Conservation (phyloP, 1,139 yeast species). For the Candida tetrigidarum region DNA sequence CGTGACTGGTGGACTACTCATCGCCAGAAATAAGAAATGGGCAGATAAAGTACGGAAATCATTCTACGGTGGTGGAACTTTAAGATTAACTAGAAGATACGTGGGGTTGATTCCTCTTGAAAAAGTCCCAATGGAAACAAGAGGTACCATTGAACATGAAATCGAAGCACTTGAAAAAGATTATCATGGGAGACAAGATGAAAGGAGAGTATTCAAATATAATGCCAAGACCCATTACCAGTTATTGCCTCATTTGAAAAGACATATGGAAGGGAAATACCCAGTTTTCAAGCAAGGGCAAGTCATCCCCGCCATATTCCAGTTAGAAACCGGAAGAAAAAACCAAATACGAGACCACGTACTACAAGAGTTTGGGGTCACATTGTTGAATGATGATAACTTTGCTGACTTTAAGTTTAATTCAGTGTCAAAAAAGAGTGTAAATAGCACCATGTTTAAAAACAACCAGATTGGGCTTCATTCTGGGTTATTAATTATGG, state of each 20-base stretch:
- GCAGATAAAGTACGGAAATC: slow-evolving; percentile 19
- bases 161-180: slow-evolving; percentile 19
- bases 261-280: slow-evolving; percentile 10
- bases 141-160: slow-evolving; percentile 22
- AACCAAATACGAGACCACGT: slow-evolving; percentile 33
- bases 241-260: slow-evolving; percentile 17
- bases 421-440: slow-evolving; percentile 7
- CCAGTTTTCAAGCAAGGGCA: slow-evolving; percentile 14
- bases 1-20: slow-evolving; percentile 30
- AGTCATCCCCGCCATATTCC: slow-evolving; percentile 23
- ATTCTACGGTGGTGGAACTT: slow-evolving; percentile 11
- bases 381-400: slow-evolving; percentile 30
- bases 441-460: slow-evolving; percentile 22
- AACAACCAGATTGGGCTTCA: slow-evolving; percentile 31
- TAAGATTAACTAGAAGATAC: slow-evolving; percentile 22
- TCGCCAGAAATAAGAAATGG: slow-evolving; percentile 24
- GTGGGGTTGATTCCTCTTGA: slow-evolving; percentile 23
- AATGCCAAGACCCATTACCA: slow-evolving; percentile 22
- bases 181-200: slow-evolving; percentile 11
- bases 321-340: slow-evolving; percentile 29
- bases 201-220: slow-evolving; percentile 10
- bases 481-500: slow-evolving; percentile 21
- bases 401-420: slow-evolving; percentile 22
- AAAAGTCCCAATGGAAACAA: not conserved
- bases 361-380: slow-evolving; percentile 22